These are phyloP conservation scores for Cercospora sp. DNA, from an alignment of 2,329 filamentous ascomycete genomes.

Conservation along the genomic window DNA sequence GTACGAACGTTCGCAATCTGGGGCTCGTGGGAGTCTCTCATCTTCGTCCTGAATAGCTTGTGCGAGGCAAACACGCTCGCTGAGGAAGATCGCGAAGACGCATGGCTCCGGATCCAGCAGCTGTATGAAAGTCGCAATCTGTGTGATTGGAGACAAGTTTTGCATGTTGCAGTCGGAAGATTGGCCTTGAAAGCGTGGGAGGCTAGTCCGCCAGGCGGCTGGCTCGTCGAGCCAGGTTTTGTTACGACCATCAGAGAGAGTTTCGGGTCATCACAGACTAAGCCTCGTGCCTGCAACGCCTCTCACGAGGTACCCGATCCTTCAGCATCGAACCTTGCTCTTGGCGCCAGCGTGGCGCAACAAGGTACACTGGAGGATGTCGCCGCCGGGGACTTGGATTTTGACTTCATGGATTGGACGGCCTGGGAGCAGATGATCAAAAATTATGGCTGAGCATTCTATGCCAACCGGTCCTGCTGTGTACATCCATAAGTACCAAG, in stretches of 20 bases:
- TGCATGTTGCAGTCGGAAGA: constrained; percentile 45
- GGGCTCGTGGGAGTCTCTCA: constrained; percentile 38
- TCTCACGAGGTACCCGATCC: not conserved
- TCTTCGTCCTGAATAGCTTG: constrained; percentile 38
- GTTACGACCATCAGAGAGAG: not conserved
- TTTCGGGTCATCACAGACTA: not conserved
- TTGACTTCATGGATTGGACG: not conserved
- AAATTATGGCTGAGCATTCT: not conserved
- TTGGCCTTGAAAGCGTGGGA: constrained; percentile 49
- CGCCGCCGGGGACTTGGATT: not conserved
- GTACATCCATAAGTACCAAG: not conserved
- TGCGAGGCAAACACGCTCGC: constrained; percentile 20
- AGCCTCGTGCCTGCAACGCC: not conserved
- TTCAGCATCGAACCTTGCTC: not conserved
- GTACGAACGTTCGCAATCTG: constrained; percentile 50
- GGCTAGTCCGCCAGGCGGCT: constrained; percentile 19
- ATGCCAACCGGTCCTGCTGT: not conserved
- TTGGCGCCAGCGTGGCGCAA: not conserved
- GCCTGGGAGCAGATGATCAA: not conserved
- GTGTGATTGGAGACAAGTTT: constrained; percentile 32
- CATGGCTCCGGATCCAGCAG: constrained; percentile 48
- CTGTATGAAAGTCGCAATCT: constrained; percentile 35
- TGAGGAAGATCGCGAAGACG: constrained; percentile 25
- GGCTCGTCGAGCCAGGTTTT: constrained; percentile 22
- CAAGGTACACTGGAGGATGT: not conserved